Percentiles rank a stretch among this genome's conserved stretches.
Evolutionary conservation across 768 basidiomycete genomes (phyloP).

Genomic region (Lactarius quietus): DNA sequence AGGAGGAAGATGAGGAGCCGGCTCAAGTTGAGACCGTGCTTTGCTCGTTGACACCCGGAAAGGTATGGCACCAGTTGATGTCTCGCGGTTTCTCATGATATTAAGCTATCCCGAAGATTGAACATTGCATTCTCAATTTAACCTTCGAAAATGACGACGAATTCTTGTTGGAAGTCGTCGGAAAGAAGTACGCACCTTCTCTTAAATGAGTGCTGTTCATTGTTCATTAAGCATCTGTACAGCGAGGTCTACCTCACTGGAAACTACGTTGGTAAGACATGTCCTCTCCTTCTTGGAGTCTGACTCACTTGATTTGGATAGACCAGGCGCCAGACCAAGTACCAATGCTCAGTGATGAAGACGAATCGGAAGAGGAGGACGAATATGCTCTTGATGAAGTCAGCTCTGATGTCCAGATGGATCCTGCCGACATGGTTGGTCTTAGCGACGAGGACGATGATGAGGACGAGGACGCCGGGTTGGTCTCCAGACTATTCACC

Average conservation of each 20-base stretch:
- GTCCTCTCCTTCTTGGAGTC: constrained; percentile 1
- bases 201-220: neutral
- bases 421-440: constrained; percentile 49
- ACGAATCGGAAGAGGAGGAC: constrained; percentile 54
- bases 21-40: constrained; percentile 52
- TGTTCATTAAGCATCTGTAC: neutral
- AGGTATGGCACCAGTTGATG: constrained; percentile 44
- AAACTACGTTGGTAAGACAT: constrained; percentile 68
- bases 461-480: constrained; percentile 43
- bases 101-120: constrained; percentile 48
- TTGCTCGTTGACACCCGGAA: constrained; percentile 77
- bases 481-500: constrained; percentile 24
- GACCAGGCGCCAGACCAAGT: constrained; percentile 54
- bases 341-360: constrained; percentile 43
- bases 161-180: constrained; percentile 65
- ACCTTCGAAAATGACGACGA: constrained; percentile 63
- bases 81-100: neutral
- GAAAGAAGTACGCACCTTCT: constrained; percentile 64
- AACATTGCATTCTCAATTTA: constrained; percentile 69
- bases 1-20: constrained; percentile 37
- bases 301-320: constrained; percentile 29
- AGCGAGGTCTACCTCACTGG: constrained; percentile 78
- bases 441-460: constrained; percentile 43
- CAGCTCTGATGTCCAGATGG: constrained; percentile 80
- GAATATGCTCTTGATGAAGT: constrained; percentile 69